These are phyloP conservation scores for Fusarium humuli DNA, from an alignment of 2,329 filamentous ascomycete species.

Conservation along the genomic window DNA sequence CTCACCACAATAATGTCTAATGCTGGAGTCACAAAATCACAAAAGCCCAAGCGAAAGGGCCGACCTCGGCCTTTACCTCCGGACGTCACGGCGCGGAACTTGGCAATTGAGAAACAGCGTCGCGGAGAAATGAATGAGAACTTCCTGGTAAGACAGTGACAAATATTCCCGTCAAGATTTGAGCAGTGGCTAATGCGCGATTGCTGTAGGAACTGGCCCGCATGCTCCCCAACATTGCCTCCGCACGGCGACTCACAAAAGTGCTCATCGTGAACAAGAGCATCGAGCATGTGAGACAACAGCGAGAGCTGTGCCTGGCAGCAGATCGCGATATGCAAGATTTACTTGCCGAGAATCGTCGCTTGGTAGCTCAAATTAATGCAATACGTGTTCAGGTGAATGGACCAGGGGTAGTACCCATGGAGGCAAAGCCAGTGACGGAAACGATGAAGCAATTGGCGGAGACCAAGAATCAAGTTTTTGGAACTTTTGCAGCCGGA, in stretches of 20 bases:
- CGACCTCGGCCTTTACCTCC: slow-evolving; percentile 17
- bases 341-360: neutral
- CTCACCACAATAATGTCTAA: neutral
- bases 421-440: slow-evolving; percentile 3
- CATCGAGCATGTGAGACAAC: slow-evolving; percentile 15
- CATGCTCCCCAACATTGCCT: slow-evolving; percentile 6
- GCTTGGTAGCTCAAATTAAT: slow-evolving; percentile 12
- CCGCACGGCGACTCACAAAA: slow-evolving; percentile 18
- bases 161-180: neutral
- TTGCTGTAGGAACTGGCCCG: slow-evolving; percentile 14
- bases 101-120: slow-evolving; percentile 28
- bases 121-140: slow-evolving; percentile 21
- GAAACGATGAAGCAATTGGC: slow-evolving; percentile 20
- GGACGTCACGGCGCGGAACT: slow-evolving; percentile 18
- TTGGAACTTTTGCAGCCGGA: slow-evolving; percentile 1
- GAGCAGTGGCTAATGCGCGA: neutral
- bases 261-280: slow-evolving; percentile 26
- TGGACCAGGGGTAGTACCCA: neutral
- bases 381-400: slow-evolving; percentile 7
- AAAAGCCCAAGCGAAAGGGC: slow-evolving; percentile 11
- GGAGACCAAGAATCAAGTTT: slow-evolving; percentile 11
- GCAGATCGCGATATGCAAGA: slow-evolving; percentile 11
- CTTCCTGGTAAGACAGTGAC: neutral
- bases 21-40: neutral
- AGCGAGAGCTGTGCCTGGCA: neutral